phyloP scores from a whole-genome alignment of 192 early-diverging fungal species.

The Coemansia sp. region DNA sequence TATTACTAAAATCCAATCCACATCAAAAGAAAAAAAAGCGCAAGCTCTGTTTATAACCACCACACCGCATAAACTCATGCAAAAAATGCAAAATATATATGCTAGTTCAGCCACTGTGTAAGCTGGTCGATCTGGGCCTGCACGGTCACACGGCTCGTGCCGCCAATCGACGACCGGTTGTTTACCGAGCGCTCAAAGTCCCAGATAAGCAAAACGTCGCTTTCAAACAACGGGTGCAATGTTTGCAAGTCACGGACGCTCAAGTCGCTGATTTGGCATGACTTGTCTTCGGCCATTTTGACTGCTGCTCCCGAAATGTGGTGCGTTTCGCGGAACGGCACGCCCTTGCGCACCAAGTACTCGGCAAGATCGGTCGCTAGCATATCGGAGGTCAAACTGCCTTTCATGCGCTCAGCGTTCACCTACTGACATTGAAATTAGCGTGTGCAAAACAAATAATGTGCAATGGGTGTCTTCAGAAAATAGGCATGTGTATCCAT shows the following conservation, averaged over 20 bases:
- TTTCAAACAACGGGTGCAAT: slow-evolving; percentile 81
- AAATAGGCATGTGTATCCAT: slow-evolving; percentile 33
- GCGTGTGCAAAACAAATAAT: not conserved
- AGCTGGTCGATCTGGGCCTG: slow-evolving; percentile 77
- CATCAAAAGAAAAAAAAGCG: too few relatives aligned
- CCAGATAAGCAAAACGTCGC: slow-evolving; percentile 82
- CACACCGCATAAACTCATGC: too few relatives aligned
- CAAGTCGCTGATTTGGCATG: slow-evolving; percentile 71
- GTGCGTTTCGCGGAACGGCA: slow-evolving; percentile 99
- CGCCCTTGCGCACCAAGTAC: slow-evolving; percentile 96
- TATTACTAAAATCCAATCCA: too few relatives aligned
- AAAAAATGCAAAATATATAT: too few relatives aligned
- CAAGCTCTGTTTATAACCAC: too few relatives aligned
- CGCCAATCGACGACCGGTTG: slow-evolving; percentile 82
- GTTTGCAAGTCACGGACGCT: slow-evolving; percentile 77
- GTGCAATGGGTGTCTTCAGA: not conserved
- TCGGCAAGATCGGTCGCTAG: slow-evolving; percentile 98
- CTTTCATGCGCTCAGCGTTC: slow-evolving; percentile 80
- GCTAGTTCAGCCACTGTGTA: slow-evolving; percentile 59
- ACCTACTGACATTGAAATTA: slow-evolving; percentile 54
- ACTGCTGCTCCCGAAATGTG: slow-evolving; percentile 97
- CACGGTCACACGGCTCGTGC: slow-evolving; percentile 81
- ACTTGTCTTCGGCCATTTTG: slow-evolving; percentile 85
- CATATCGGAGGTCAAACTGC: slow-evolving; percentile 85
- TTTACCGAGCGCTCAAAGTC: slow-evolving; percentile 92